phyloP scores from a whole-genome alignment of 2,329 filamentous ascomycete species.

The Stagonosporopsis cucurbitacearum region DNA sequence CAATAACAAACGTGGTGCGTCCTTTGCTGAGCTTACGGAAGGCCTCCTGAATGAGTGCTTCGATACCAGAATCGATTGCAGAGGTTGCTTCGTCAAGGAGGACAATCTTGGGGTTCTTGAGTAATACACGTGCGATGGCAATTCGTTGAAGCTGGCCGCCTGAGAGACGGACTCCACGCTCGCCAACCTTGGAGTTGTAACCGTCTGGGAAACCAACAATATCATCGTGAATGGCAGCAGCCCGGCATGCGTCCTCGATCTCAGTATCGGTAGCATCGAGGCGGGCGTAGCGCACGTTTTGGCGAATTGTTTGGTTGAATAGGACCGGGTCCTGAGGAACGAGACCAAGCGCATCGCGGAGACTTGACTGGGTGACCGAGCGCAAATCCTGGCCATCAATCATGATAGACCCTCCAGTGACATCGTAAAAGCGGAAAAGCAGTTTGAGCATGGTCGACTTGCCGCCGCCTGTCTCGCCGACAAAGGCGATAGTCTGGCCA shows the following conservation, averaged over 20 bases:
- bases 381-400: slow-evolving; percentile 68
- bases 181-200: slow-evolving; percentile 50
- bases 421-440: slow-evolving; percentile 66
- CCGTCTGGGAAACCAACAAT: slow-evolving; percentile 62
- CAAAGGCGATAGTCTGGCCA: slow-evolving; percentile 65
- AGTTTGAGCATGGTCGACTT: slow-evolving; percentile 69
- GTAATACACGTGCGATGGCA: slow-evolving; percentile 74
- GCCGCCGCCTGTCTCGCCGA: slow-evolving; percentile 68
- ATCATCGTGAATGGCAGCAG: slow-evolving; percentile 69
- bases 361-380: slow-evolving; percentile 62
- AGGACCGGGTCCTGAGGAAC: slow-evolving; percentile 70
- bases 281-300: slow-evolving; percentile 69
- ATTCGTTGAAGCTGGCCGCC: slow-evolving; percentile 72
- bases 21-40: slow-evolving; percentile 64
- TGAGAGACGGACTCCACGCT: slow-evolving; percentile 58
- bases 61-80: slow-evolving; percentile 78
- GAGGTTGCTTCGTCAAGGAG: slow-evolving; percentile 89
- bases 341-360: slow-evolving; percentile 66
- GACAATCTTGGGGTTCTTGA: slow-evolving; percentile 81
- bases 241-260: slow-evolving; percentile 65
- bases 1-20: slow-evolving; percentile 71
- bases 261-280: slow-evolving; percentile 67
- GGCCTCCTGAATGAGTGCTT: slow-evolving; percentile 70
- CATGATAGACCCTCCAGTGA: slow-evolving; percentile 59
- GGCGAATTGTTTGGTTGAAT: slow-evolving; percentile 69